Conservation (phyloP, 2,329 filamentous ascomycete genomes). For the Fusarium chlamydosporum region DNA sequence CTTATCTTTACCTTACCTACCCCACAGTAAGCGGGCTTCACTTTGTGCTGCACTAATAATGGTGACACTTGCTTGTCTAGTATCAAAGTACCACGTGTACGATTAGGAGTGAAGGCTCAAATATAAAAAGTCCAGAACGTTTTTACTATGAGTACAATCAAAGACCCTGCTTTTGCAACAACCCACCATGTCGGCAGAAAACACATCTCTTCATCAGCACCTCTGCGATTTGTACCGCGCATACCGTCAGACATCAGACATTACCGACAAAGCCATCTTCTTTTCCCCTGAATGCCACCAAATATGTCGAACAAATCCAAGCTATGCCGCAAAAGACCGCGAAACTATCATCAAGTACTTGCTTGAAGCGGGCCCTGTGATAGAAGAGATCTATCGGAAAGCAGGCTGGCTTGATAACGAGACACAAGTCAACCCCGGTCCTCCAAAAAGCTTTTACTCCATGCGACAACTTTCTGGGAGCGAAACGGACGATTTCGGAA, state of each 20-base stretch:
- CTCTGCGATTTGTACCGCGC: constrained; percentile 2
- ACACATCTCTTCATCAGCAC: neutral
- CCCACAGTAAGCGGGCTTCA: constrained; percentile 11
- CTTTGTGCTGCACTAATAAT: neutral
- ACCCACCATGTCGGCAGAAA: neutral
- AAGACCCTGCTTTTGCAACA: too few species aligned
- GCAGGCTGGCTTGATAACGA: neutral
- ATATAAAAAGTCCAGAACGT: neutral
- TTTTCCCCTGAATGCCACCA: constrained; percentile 16
- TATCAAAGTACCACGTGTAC: neutral
- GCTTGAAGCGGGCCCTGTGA: neutral
- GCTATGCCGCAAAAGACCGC: constrained; percentile 1
- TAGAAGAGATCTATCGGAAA: neutral
- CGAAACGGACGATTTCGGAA: constrained; percentile 5
- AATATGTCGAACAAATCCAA: constrained; percentile 22
- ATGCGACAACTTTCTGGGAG: neutral
- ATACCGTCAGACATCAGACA: constrained; percentile 10
- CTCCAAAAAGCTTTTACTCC: constrained; percentile 1
- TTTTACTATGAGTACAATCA: too few species aligned
- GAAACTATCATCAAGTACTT: constrained; percentile 9
- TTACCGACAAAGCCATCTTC: constrained; percentile 3
- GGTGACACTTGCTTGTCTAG: neutral
- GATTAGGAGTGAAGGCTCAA: fast-evolving
- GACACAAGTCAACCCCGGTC: neutral
- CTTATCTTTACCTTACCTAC: neutral